Base-by-base conservation (phyloP, 306 rosid genomes). In the Malus asiatica region DNA sequence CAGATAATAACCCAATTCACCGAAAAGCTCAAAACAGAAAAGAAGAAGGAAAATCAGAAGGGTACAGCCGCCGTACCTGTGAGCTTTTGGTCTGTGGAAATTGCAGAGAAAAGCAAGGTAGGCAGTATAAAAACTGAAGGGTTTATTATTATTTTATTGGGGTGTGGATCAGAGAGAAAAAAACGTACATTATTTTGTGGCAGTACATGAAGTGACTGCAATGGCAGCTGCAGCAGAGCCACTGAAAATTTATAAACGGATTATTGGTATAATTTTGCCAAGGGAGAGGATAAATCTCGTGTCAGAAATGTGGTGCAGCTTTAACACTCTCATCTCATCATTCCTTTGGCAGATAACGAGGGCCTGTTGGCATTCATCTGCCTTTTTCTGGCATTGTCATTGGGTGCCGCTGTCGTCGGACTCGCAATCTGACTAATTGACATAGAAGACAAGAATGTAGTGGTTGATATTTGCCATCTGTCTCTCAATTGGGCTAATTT, bases 251-350 rank as follows among this genome's bases (percentile, higher is more conserved):
- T 44, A 52, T 13, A 32, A 80, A 75, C 52, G 88, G 96, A 89
- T 87, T 88, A 85, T 87, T 78, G 82, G 73, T 33, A 48, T 48
- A 33, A 63, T 75, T 53, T 35, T 68, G 68, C 68, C 76, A 7
- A 87, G 84, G 83, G 53, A 48, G 53, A 48, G 70, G 97, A 95
- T 92, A 92, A 91, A 87, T 86, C 66, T 72, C 62, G 30, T 55
- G 89, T 73, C 74, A 76, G 65, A 90, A 86, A 78, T 89, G 97
- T 95, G 98, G 97, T 76, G 82, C 65, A 80, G 96, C 87, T 89
- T 90, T 74, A 66, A 76, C 76, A 48, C 55, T 48, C 1, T 25
- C 27, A 25, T 29, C 3, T 29, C 29, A 27, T 10, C 72, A 55
- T 27, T 60, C 6, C 11, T 71, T 68, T 29, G 81, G 72, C 33